Evolutionary conservation across 1,139 yeast genomes (phyloP).

Genomic region (Petasospora fabianii): DNA sequence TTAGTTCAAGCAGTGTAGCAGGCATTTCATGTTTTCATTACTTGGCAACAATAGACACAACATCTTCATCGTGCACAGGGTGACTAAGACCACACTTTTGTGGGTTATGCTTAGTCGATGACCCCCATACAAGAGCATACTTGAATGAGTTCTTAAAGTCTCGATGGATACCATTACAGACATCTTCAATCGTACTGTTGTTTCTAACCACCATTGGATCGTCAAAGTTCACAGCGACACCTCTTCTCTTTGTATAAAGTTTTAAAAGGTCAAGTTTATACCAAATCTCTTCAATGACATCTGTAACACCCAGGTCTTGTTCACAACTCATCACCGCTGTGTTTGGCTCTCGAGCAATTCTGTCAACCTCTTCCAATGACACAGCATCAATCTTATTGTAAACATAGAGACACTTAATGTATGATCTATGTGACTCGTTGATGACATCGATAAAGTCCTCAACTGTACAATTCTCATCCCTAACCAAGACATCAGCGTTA

Average conservation of each 20-base stretch:
- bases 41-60: conserved; percentile 84
- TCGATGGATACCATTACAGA: conserved; percentile 89
- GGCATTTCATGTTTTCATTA: conserved; percentile 14
- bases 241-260: conserved; percentile 84
- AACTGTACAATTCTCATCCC: conserved; percentile 86
- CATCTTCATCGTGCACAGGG: conserved; percentile 87
- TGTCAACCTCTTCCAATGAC: conserved; percentile 88
- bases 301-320: conserved; percentile 78
- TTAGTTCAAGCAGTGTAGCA: too few relatives aligned
- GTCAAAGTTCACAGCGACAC: conserved; percentile 69
- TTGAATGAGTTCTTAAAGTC: conserved; percentile 90
- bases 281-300: conserved; percentile 92
- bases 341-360: conserved; percentile 86
- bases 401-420: conserved; percentile 87
- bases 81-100: conserved; percentile 92
- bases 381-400: conserved; percentile 96
- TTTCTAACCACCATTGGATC: conserved; percentile 92
- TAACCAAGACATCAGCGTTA: conserved; percentile 86
- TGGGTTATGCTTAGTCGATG: conserved; percentile 92
- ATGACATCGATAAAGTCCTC: conserved; percentile 94
- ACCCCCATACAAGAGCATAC: conserved; percentile 96
- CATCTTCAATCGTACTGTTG: conserved; percentile 74
- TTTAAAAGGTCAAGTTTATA: conserved; percentile 75
- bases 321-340: conserved; percentile 94
- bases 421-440: conserved; percentile 81